Conservation (phyloP, 257 asterid genomes). For the Solanum bukasovii region DNA sequence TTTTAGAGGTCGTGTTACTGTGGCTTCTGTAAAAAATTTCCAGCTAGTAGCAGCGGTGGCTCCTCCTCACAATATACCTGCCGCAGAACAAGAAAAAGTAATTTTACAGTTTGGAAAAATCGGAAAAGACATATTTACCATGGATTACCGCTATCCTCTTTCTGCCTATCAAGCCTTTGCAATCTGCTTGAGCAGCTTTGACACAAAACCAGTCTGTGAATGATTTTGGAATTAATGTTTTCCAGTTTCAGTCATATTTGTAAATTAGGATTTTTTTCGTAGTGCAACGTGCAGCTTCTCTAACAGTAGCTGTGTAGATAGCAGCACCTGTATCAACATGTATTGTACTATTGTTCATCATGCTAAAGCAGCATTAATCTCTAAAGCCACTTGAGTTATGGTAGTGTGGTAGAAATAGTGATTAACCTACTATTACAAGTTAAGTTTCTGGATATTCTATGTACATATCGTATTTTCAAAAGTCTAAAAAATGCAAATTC, state of each 20-base stretch:
- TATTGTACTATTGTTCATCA: neutral
- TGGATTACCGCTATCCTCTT: slow-evolving; percentile 11
- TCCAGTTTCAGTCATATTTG: neutral
- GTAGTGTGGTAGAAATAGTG: neutral
- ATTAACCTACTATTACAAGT: neutral
- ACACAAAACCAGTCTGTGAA: slow-evolving; percentile 24
- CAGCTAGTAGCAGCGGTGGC: slow-evolving; percentile 16
- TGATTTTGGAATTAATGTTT: neutral
- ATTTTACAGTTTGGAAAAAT: slow-evolving; percentile 23
- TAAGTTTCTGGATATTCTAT: neutral
- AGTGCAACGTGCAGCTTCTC: neutral
- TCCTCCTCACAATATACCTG: slow-evolving; percentile 5
- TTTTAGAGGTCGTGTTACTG: slow-evolving; percentile 21
- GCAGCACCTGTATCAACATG: neutral
- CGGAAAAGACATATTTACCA: slow-evolving; percentile 17
- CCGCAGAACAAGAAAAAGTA: slow-evolving; percentile 12
- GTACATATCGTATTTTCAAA: neutral
- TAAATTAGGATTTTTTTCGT: neutral
- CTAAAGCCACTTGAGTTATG: neutral
- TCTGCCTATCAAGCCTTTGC: slow-evolving; percentile 10
- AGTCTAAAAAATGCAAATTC: neutral
- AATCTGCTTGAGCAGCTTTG: slow-evolving; percentile 20
- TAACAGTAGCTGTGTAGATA: neutral
- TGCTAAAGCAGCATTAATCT: neutral
- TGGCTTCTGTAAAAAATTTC: slow-evolving; percentile 23